Conservation (phyloP, 1,139 yeast species). For the Blastobotrys ciferrii region DNA sequence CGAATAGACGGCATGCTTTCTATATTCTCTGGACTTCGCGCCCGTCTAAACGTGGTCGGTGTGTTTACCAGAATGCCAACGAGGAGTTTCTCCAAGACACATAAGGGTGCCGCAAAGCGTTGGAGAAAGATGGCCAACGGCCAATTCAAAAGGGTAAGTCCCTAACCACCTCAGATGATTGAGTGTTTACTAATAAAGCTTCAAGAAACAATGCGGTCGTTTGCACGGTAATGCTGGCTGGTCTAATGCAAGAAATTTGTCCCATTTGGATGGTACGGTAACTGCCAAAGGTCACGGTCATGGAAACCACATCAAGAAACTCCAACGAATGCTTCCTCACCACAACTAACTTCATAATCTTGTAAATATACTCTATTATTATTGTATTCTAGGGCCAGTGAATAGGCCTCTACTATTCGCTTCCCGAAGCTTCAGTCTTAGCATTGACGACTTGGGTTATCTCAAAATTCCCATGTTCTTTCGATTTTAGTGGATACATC, state of each 20-base stretch:
- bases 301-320: conserved; percentile 22
- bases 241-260: conserved; percentile 57
- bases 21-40: not conserved
- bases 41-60: not conserved
- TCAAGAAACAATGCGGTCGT: conserved; percentile 72
- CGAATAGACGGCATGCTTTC: conserved; percentile 1
- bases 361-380: not conserved
- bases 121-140: conserved; percentile 69
- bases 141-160: conserved; percentile 46
- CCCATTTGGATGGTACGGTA: conserved; percentile 62
- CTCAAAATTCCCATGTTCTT: too few relatives aligned
- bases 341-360: conserved; percentile 19
- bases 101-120: conserved; percentile 77
- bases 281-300: conserved; percentile 43
- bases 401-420: too few relatives aligned
- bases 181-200: conserved; percentile 2
- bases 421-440: too few relatives aligned
- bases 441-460: too few relatives aligned
- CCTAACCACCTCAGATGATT: not conserved
- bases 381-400: too few relatives aligned
- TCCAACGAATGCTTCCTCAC: conserved; percentile 40
- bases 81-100: conserved; percentile 45
- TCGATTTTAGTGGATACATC: too few relatives aligned
- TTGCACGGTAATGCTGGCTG: conserved; percentile 93
- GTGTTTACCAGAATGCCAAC: not conserved